Conservation (phyloP, 352 stramenopile species). For the Phytopythium litorale region DNA sequence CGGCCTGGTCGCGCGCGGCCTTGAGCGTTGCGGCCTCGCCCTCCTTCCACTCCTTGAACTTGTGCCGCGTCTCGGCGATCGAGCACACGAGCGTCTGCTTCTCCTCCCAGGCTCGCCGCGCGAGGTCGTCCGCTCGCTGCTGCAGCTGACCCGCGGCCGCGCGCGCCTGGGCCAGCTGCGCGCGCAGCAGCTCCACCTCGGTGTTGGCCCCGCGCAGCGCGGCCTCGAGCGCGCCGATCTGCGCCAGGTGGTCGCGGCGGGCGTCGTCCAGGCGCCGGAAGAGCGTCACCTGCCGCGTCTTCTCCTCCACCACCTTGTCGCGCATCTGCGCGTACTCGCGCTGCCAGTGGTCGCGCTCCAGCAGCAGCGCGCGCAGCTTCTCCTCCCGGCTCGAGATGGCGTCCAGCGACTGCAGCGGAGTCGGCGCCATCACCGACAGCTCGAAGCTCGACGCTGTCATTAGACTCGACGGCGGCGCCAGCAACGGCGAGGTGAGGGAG, state of each 20-base stretch:
- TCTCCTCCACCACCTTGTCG: conserved; percentile 29
- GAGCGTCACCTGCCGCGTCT: conserved; percentile 22
- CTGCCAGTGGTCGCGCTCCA: conserved; percentile 17
- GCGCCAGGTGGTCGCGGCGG: conserved; percentile 12
- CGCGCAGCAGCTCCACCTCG: conserved; percentile 23
- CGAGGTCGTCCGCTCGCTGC: conserved; percentile 22
- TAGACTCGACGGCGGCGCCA: not conserved
- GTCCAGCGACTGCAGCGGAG: not conserved
- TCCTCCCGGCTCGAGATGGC: conserved; percentile 13
- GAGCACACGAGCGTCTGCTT: conserved; percentile 48
- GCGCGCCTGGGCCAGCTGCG: conserved; percentile 17
- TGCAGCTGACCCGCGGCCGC: conserved; percentile 10
- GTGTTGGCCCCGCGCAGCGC: conserved; percentile 14
- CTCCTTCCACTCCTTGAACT: conserved; percentile 72
- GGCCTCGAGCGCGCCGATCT: conserved; percentile 15
- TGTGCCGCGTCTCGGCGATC: conserved; percentile 50
- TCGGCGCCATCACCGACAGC: not conserved
- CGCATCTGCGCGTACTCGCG: conserved; percentile 25
- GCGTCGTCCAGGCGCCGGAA: conserved; percentile 23
- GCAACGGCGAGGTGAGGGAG: not conserved
- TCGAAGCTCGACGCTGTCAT: conserved; percentile 4
- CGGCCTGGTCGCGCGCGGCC: conserved; percentile 46
- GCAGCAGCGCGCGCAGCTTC: conserved; percentile 15
- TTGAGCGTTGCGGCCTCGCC: conserved; percentile 36
- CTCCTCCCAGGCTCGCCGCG: conserved; percentile 36